Evolutionary conservation across 2,329 filamentous ascomycete genomes (phyloP).

Genomic region (Pseudogymnoascus sp.): DNA sequence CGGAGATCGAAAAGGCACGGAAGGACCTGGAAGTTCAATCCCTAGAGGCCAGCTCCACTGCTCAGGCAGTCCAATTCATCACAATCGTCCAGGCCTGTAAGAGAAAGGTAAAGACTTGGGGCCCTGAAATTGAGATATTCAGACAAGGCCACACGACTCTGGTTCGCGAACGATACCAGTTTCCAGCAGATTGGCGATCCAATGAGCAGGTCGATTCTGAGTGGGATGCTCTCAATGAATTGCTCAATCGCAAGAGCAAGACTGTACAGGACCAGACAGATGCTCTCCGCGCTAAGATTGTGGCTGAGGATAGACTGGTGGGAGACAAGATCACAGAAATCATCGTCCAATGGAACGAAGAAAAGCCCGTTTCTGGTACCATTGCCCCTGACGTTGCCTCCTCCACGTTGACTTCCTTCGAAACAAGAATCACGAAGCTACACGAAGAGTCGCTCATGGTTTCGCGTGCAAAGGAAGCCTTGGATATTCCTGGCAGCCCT

Average conservation of each 20-base stretch:
- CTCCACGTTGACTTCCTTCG: slow-evolving; percentile 71
- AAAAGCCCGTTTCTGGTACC: slow-evolving; percentile 92
- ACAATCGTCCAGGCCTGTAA: slow-evolving; percentile 96
- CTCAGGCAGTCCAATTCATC: slow-evolving; percentile 96
- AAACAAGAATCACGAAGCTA: slow-evolving; percentile 73
- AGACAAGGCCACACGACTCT: slow-evolving; percentile 91
- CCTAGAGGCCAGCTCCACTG: slow-evolving; percentile 88
- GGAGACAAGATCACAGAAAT: slow-evolving; percentile 81
- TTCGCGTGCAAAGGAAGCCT: slow-evolving; percentile 89
- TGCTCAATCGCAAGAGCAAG: slow-evolving; percentile 84
- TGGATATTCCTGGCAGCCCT: slow-evolving; percentile 73
- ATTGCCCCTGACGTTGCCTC: slow-evolving; percentile 87
- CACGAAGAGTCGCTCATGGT: slow-evolving; percentile 90
- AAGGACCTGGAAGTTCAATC: slow-evolving; percentile 87
- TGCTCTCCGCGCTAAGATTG: slow-evolving; percentile 87
- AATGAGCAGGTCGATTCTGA: slow-evolving; percentile 95
- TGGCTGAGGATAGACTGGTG: slow-evolving; percentile 86
- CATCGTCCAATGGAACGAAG: slow-evolving; percentile 81
- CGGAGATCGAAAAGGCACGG: slow-evolving; percentile 83
- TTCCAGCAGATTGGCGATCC: slow-evolving; percentile 86
- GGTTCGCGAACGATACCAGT: slow-evolving; percentile 84
- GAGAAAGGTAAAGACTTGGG: slow-evolving; percentile 87
- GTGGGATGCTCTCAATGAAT: slow-evolving; percentile 88
- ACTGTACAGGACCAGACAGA: slow-evolving; percentile 96
- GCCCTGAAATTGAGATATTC: slow-evolving; percentile 92